phyloP scores from a whole-genome alignment of 1,139 yeast species.

The Geotrichum siamense region DNA sequence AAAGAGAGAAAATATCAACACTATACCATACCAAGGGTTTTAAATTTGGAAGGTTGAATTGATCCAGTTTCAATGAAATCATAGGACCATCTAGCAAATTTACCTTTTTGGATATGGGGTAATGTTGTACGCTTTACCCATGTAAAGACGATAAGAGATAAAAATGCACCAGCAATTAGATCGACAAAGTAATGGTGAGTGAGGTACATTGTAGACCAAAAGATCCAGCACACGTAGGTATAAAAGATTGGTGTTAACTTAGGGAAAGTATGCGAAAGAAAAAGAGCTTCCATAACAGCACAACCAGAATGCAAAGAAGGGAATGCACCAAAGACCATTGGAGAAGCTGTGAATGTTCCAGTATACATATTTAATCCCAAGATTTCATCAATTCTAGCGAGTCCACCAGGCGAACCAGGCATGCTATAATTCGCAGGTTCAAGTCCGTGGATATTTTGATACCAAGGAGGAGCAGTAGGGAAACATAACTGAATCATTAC shows the following conservation, averaged over 20 bases:
- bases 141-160: constrained; percentile 64
- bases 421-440: constrained; percentile 87
- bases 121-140: constrained; percentile 65
- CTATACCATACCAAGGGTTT: no score
- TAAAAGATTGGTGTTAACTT: constrained; percentile 54
- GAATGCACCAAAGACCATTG: constrained; percentile 95
- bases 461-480: constrained; percentile 99
- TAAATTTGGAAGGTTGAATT: constrained; percentile 27
- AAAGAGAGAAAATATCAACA: constrained; percentile 31
- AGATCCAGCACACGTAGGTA: constrained; percentile 77
- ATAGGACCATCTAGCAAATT: constrained; percentile 85
- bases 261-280: constrained; percentile 78
- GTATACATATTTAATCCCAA: constrained; percentile 82
- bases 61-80: constrained; percentile 37
- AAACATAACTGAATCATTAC: constrained; percentile 73
- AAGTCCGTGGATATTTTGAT: constrained; percentile 75
- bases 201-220: constrained; percentile 98
- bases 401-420: constrained; percentile 96
- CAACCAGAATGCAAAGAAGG: constrained; percentile 94
- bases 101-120: constrained; percentile 57
- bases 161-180: constrained; percentile 79
- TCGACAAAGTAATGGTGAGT: constrained; percentile 95
- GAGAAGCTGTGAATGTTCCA: constrained; percentile 76
- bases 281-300: constrained; percentile 87
- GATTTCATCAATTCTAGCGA: constrained; percentile 76